Percentiles rank a stretch among this genome's conserved stretches.
Conservation (phyloP, 768 basidiomycete species). For the Psilocybe cyanescens region DNA sequence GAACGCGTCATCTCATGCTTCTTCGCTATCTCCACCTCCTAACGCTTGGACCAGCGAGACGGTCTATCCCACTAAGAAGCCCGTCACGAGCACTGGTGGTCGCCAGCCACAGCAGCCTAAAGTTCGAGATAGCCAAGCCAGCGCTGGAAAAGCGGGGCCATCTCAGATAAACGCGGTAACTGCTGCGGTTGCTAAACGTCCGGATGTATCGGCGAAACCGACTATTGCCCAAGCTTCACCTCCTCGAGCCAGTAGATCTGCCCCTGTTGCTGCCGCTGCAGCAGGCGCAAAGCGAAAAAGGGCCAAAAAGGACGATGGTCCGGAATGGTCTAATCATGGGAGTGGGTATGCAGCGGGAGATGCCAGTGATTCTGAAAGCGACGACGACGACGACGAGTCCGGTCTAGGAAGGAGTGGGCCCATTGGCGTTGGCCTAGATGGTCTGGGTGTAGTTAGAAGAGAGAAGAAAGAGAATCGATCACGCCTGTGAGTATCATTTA, state of each 20-base stretch:
- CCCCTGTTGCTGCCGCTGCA: constrained; percentile 2
- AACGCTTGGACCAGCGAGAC: constrained; percentile 17
- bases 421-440: constrained; percentile 51
- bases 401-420: constrained; percentile 36
- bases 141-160: constrained; percentile 5
- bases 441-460: constrained; percentile 40
- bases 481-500: constrained; percentile 40
- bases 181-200: constrained; percentile 9
- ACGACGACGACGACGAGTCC: constrained; percentile 41
- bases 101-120: constrained; percentile 1
- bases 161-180: constrained; percentile 7
- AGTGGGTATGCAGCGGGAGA: constrained; percentile 25
- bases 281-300: constrained; percentile 29
- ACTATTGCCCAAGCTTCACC: background rate
- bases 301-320: constrained; percentile 26
- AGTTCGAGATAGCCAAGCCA: background rate
- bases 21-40: constrained; percentile 19
- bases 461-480: constrained; percentile 31
- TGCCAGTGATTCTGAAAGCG: constrained; percentile 41
- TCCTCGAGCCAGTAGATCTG: constrained; percentile 1
- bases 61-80: constrained; percentile 5
- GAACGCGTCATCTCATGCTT: constrained; percentile 11
- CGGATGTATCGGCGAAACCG: background rate
- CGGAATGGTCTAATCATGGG: constrained; percentile 16
- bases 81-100: background rate